Evolutionary conservation across 1,284 basidiomycete species (phyloP).

Genomic region (Rhodotorula mucilaginosa): DNA sequence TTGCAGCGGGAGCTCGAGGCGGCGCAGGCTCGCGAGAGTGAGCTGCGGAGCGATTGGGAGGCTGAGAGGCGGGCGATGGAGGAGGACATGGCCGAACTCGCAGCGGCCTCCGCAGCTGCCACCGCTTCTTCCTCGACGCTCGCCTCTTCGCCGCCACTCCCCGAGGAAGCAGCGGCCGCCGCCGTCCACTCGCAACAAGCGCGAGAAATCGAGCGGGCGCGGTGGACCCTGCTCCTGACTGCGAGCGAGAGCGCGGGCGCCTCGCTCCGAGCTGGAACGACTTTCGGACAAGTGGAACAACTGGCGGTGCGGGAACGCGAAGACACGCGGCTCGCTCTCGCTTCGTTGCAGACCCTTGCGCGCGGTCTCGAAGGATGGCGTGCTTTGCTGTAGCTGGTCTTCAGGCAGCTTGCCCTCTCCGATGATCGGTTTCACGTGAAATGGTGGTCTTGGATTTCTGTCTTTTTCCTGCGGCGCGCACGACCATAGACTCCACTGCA

Average conservation of each 20-base stretch:
- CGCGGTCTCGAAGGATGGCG: background rate
- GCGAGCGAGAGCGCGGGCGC: background rate
- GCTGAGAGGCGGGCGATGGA: constrained; percentile 9
- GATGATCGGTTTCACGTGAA: background rate
- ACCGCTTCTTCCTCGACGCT: background rate
- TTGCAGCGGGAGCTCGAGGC: constrained; percentile 1
- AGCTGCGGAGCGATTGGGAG: constrained; percentile 2
- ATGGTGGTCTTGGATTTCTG: background rate
- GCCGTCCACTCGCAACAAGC: background rate
- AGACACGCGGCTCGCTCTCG: background rate
- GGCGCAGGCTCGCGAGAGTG: background rate
- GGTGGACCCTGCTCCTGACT: background rate
- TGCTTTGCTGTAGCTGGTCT: background rate
- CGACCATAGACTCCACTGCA: no score
- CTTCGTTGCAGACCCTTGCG: background rate
- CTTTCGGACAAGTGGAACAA: background rate
- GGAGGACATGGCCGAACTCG: constrained; percentile 8
- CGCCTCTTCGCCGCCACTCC: background rate
- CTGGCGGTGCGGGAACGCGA: constrained; percentile 1
- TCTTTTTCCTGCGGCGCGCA: background rate
- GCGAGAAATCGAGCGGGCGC: background rate
- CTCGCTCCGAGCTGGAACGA: background rate
- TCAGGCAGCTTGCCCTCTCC: background rate
- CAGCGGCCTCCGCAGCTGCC: background rate
- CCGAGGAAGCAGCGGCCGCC: background rate